Evolutionary conservation across 192 early-diverging fungal species (phyloP), one percentile per base, ranked within the genome.

Genomic region (Entomortierella chlamydospora): DNA sequence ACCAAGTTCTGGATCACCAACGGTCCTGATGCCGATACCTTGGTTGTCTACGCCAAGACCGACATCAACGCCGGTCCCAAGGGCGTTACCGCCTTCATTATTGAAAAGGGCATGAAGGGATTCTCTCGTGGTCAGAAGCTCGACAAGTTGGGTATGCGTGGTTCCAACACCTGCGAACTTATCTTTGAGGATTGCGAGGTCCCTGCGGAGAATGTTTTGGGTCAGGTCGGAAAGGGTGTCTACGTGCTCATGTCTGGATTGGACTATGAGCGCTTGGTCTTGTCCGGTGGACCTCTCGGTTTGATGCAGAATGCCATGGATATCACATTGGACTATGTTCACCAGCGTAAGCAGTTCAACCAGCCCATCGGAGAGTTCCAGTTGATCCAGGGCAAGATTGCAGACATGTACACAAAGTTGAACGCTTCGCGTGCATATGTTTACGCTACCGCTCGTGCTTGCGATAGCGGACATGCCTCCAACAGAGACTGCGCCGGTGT

Each of bases 1-100:
- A 94, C 90, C 71, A 97, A 97, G 85, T 90, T 95, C 85, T 98
- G 97, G 97, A 98, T 98, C 83, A 98, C 97, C 41, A 98, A 98
- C 84, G 94, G 93, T 10, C 95, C 94, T 15, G 95, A 96, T 82
- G 94, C 95, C 25, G 87, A 97, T 70, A 91, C 92, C 6, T 74
- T 98, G 50, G 92, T 98, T 17, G 95, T 97, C 13, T 98, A 97
- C 73, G 95, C 95, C 29, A 98, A 97, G 85, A 97, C 95, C 2
- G 86, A 93, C 57, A 61, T 85, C 51, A 84, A 90, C 17, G 88
- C 92, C n/a, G 93, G 93, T 6, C 90, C 95, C 30, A 90, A 89
- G 61, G 94, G 94, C 37, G 96, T 98, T 77, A 98, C 97, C 18
- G 95, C 95, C n/a, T 98, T 98, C 82, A 82, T 98, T 23, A 81